phyloP scores from a whole-genome alignment of 257 asterid species.

The Solanum sejunctum region DNA sequence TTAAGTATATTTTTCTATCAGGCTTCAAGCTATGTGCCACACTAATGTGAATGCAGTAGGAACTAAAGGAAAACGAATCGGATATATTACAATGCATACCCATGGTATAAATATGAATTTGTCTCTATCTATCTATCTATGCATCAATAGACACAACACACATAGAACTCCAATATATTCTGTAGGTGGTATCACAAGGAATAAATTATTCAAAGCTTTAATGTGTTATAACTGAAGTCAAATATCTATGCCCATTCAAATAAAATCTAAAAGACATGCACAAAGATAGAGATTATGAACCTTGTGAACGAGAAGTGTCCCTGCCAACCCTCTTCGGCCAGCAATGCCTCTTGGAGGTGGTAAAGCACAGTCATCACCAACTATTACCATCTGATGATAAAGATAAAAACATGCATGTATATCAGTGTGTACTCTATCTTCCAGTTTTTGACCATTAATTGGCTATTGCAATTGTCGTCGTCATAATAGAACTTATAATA shows the following conservation, averaged over 20 bases:
- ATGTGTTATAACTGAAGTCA: background rate
- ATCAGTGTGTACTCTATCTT: background rate
- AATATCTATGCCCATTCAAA: background rate
- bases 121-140: no score
- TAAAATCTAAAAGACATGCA: background rate
- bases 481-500: background rate
- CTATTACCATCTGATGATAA: slow-evolving; percentile 72
- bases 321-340: slow-evolving; percentile 99
- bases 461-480: background rate
- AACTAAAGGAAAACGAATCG: background rate
- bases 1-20: background rate
- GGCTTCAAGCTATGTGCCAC: background rate
- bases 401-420: background rate
- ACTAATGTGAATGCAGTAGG: background rate
- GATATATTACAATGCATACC: background rate
- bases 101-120: no score
- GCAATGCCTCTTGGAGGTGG: slow-evolving; percentile 99
- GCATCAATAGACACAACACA: background rate
- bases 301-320: slow-evolving; percentile 91
- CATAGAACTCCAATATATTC: background rate
- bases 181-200: background rate
- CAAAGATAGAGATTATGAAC: slow-evolving; percentile 24
- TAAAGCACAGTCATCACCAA: slow-evolving; percentile 97
- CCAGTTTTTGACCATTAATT: background rate
- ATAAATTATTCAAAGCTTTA: background rate